Percentiles rank a stretch among this genome's conserved stretches.
Conservation (phyloP, 495 filamentous ascomycete species). For the Aspergillus sclerotioniger region DNA sequence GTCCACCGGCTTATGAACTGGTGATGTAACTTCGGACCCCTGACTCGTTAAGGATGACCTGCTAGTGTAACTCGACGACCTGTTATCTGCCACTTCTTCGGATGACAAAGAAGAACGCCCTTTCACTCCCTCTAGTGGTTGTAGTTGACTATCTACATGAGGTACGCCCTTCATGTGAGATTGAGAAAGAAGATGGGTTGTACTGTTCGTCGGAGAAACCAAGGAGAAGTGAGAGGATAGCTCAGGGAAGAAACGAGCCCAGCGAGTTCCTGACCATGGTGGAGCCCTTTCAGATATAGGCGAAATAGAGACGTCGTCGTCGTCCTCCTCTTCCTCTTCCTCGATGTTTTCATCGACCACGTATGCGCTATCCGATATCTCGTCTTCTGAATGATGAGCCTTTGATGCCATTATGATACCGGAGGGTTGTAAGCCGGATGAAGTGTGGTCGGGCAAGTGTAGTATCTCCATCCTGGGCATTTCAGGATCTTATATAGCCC, state of each 20-base stretch:
- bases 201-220: constrained; percentile 20
- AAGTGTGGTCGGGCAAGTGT: neutral
- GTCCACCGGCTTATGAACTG: constrained; percentile 23
- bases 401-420: neutral
- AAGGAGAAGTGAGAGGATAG: constrained; percentile 29
- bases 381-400: neutral
- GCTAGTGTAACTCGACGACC: constrained; percentile 39
- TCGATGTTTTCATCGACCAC: neutral
- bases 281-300: constrained; percentile 25
- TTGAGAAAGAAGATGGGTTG: neutral
- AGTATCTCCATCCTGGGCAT: constrained; percentile 3
- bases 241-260: constrained; percentile 35
- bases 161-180: neutral
- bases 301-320: constrained; percentile 29
- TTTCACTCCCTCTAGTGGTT: neutral
- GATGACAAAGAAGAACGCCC: constrained; percentile 25
- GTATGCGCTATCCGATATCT: neutral
- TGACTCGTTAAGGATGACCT: constrained; percentile 35
- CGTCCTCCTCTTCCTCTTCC: constrained; percentile 6
- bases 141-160: neutral
- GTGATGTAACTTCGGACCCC: constrained; percentile 14
- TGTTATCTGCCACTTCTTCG: constrained; percentile 23
- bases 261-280: constrained; percentile 19
- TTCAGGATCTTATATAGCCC: neutral
- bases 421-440: neutral